Evolutionary conservation across 495 filamentous ascomycete genomes (phyloP), one percentile per base, ranked within the genome.

Genomic region (Chaetomium tenue): DNA sequence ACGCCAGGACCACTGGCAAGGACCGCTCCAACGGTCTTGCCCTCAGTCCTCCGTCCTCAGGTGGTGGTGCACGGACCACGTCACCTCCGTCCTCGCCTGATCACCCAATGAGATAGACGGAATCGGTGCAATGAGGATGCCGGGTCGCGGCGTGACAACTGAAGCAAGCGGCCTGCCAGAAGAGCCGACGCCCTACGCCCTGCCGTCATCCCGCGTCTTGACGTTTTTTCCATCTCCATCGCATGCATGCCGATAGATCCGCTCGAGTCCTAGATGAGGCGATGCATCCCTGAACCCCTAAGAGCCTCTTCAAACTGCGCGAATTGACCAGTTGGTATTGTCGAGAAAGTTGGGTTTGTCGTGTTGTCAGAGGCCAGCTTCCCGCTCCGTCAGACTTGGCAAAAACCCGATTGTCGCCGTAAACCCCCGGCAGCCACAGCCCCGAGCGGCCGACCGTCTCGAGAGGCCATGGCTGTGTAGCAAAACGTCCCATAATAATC

Each of bases 381-480:
- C 46, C n/a, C 12, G 48, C 48, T 52, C 52, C 33, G 16, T 44
- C 54, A 26, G 5, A 12, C n/a, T 50, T 40, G 58, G 18, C 44
- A 50, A 40, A 23, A 2, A 40, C 11, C 11, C 50, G 9, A 18
- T 5, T 9, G 13, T 16, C 5, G 54, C n/a, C 20, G 61, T 56
- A n/a, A 22, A 44, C 18, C 22, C 33, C 42, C 50, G 28, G 25
- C 22, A 60, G 28, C 50, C 67, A 65, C 50, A 65, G 56, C 60
- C 63, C 53, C 33, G 50, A 63, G 59, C 50, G 60, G 63, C 67
- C 67, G 67, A 51, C 60, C 59, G 25, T 51, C 13, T 58, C 4
- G 26, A 23, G 25, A 60, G 61, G 57, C 61, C 61, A 55, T 39
- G 66, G 66, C 66, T 68, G 66, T 68, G 66, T 53, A 23, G 58